Evolutionary conservation across 768 basidiomycete species (phyloP), one percentile per base, ranked within the genome.

Genomic region (Zangia roseola): DNA sequence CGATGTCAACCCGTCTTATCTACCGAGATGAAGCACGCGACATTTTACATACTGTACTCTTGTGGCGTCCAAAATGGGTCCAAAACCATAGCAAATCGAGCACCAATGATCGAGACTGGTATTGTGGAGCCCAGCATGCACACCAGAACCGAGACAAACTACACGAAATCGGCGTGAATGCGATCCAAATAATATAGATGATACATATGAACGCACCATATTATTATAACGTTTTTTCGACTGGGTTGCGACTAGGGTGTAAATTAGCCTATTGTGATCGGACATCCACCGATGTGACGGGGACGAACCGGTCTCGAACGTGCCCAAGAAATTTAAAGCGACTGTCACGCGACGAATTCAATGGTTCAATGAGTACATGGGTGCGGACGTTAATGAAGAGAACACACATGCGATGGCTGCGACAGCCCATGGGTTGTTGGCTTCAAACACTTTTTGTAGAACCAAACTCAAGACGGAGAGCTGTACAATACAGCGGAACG

Each of bases 61-160:
- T 83, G 81, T 0, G 92, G 90, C 24, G 73, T 78, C 92, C 93
- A 94, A 64, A 94, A 91, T 3, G 89, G 89, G 0, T 78, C 63
- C 14, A 85, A 72, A 0, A 76, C 73, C 86, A 94, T 92, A 2
- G 90, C 86, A 56, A 79, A 91, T 5, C 78, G 76, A 2, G 80
- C 75, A 0, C 91, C 91, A 10, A 92, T 69, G 47, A 93, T 78
- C 1, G 91, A 86, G 20, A 91, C 82, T 0, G 90, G 88, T 26
- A 91, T 80, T 0, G 88, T 90, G 0, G 87, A 86, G n/a, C 74
- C 76, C 10, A 90, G 55, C 82, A 93, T 84, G 0, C 79, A 82
- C 12, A 80, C 45, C 5, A 92, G 69, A 5, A 91, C 80, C 1
- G 80, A 73, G 2, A 78, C 71, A 61, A 91, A 89, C 88, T 62